Evolutionary conservation across 768 basidiomycete genomes (phyloP).

Genomic region (Tricholoma matsutake): DNA sequence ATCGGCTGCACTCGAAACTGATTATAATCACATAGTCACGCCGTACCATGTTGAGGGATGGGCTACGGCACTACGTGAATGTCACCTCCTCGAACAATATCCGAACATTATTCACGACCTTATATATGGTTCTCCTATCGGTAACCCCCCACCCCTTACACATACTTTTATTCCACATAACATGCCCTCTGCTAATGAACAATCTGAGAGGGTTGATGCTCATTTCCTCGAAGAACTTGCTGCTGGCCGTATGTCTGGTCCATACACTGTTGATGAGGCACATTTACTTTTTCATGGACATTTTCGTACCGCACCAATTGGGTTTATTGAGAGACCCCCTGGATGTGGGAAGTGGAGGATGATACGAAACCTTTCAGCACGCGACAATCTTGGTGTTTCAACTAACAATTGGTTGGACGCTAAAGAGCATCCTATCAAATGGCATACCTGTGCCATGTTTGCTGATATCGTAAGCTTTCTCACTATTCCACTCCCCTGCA

Average conservation of each 20-base stretch:
- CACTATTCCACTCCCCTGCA: too few relatives aligned
- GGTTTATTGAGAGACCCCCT: neutral
- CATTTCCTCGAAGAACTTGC: neutral
- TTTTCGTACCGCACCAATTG: neutral
- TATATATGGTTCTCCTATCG: neutral
- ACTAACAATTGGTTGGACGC: too few relatives aligned
- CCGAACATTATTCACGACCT: neutral
- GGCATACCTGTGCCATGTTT: too few relatives aligned
- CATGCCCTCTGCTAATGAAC: neutral
- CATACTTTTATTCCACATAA: too few relatives aligned
- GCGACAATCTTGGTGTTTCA: too few relatives aligned
- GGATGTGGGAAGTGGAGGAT: too few relatives aligned
- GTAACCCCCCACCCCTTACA: neutral
- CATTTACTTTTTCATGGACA: neutral
- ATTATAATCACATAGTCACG: neutral
- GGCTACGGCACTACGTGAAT: neutral
- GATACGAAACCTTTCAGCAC: too few relatives aligned
- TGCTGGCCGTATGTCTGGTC: neutral
- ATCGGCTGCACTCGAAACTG: neutral
- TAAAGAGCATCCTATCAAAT: too few relatives aligned
- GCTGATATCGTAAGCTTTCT: too few relatives aligned
- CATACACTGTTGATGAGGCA: neutral
- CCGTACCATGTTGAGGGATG: neutral
- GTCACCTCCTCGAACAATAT: neutral
- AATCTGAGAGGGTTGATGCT: neutral